Evolutionary conservation across 225 moss, liverwort and hornwort species (phyloP), one percentile per base, ranked within the genome.

Genomic region (Pseudoscleropodium purum): DNA sequence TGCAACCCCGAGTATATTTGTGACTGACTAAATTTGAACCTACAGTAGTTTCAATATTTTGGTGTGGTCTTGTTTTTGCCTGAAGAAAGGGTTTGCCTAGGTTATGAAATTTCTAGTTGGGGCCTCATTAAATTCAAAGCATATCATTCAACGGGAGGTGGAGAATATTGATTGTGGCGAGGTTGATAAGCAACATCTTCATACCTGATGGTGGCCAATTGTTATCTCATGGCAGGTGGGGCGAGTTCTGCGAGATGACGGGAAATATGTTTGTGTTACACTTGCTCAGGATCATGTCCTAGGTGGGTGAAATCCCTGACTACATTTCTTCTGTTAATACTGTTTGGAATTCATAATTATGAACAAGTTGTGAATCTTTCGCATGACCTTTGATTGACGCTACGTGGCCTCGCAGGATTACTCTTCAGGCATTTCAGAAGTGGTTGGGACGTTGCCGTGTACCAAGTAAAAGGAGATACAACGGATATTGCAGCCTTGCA

Each of bases 251-350:
- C 92, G 90, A 93, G 83, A 90, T 39, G 90, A 90, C 66, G 99
- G 97, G 61, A 95, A 92, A 88, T 96, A 96, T 84, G 94, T 95
- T n/a, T 96, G 96, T 82, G 92, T 99, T 80, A 94, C 99, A 61
- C 93, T 99, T 82, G 99, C 97, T 89, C 99, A 99, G 91, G 92
- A 96, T 85, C 99, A 99, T 68, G 97, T 99, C 26, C 93, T 97
- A 89, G 97, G 98, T 97, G 92, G 41, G 93, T 84, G 87, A 81
- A 86, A 65, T 59, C 37, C 57, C 83, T 66, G 34, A 34, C 61
- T 74, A 25, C 37, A 49, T 84, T 84, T 67, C 77, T 76, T 73
- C 63, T 66, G 54, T 62, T 45, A 49, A 41, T 34, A 47, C 36
- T 62, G 52, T 36, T 52, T 90, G 76, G 41, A 47, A 69, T 75